Base-by-base conservation (phyloP, 2,329 filamentous ascomycete species). In the Colletotrichum cuscutae region DNA sequence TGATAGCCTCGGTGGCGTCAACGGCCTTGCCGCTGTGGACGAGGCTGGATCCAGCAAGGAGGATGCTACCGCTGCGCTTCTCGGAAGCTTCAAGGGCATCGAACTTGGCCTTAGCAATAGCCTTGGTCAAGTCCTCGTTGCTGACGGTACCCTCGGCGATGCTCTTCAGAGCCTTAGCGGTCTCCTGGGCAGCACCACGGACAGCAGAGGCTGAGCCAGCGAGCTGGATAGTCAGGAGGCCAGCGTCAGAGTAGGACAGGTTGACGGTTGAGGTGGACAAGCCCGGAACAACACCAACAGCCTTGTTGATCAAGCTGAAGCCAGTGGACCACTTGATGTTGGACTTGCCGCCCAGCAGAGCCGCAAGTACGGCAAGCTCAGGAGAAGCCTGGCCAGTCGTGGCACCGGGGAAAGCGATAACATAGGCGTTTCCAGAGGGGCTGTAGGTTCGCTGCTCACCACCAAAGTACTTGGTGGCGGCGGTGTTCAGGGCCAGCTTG, bases 301-400 rank as follows among this genome's bases (percentile, higher is more conserved):
- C 93, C 88, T 98, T 95, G 81, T 93, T 89, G 73, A 99, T 90
- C 74, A 98, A 89, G 72, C 94, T 96, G 89, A 98, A 98, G 78
- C 97, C 97, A 75, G 94, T 86, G 65, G 94, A 92, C 96, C 96
- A 99, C 89, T 98, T 99, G 88, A 98, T 95, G 84, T 87, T 93
- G 67, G 95, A 93, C 84, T 97, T 87, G 74, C 96, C 97, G 80
- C 97, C 97, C 65, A 99, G 93, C 24, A 99, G 92, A 76, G 95
- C 91, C 71, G 94, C 91, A 69, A 99, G 92, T 75, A 99, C 95
- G 75, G 93, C 90, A 76, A 95, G 90, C 85, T 98, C 95, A 68
- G 97, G 94, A 88, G 98, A 97, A 88, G 94, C 95, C 79, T 91
- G 91, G 76, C 88, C 88, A 78, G 92, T 91, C 84, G 94, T 93